Conservation (phyloP, 192 early-diverging fungal species). For the Coemansia sp. region DNA sequence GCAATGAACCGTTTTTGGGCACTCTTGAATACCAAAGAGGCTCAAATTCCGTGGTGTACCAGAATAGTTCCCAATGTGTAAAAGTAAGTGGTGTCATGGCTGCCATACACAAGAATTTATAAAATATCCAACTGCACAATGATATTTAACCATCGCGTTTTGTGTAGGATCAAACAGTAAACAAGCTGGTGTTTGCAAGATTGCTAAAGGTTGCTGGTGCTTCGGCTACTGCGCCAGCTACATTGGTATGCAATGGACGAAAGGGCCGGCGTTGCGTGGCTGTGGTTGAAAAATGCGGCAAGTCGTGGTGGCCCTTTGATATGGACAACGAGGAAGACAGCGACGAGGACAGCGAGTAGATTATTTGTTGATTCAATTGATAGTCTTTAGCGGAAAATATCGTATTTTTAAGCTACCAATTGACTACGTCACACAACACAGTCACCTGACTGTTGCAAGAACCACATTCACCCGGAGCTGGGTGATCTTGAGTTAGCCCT, state of each 20-base stretch:
- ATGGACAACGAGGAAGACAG: conserved; percentile 43
- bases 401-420: no score
- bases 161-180: background rate
- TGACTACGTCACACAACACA: background rate
- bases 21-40: conserved; percentile 19
- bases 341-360: background rate
- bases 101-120: no score
- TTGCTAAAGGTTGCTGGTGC: conserved; percentile 18
- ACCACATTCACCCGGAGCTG: background rate
- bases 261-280: conserved; percentile 42
- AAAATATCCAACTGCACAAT: no score
- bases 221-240: conserved; percentile 10
- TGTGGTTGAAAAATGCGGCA: conserved; percentile 34
- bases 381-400: no score
- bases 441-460: background rate
- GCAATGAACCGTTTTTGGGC: conserved; percentile 25
- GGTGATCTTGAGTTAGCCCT: no score
- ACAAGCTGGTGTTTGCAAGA: conserved; percentile 19
- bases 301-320: conserved; percentile 47
- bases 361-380: no score
- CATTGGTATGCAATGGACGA: conserved; percentile 27
- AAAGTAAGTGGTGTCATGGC: conserved; percentile 3
- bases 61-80: background rate
- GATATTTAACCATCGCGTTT: no score
- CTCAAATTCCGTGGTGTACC: background rate